Evolutionary conservation across 768 basidiomycete genomes (phyloP), one percentile per base, ranked within the genome.

Genomic region (Clitopilus hobsonii): DNA sequence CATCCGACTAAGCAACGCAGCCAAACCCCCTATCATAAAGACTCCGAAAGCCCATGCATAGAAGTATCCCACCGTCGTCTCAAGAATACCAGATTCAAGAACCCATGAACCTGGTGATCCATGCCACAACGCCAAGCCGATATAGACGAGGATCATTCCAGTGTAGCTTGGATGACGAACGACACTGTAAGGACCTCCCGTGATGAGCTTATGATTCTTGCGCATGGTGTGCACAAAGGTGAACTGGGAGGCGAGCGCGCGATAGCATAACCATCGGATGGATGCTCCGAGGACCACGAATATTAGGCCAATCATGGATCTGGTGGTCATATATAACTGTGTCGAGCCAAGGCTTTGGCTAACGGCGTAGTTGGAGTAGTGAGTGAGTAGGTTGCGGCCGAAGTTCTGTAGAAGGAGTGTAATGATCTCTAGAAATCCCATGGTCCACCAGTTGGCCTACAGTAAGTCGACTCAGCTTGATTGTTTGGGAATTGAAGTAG

Each of bases 241-340:
- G 29, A 28, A 52, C 5, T 26, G 30, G 13, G 7, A 14, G 6
- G 20, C 29, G 25, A 52, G 24, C 27, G 51, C 29, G n/a, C 51
- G 8, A 28, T 28, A 52, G 24, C 51, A 52, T n/a, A n/a, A 52
- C 8, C 65, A 51, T 3, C 73, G 71, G 29, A 75, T 59, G 0
- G 67, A 38, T 0, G 71, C 70, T 1, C 71, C 73, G 1, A 61
- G 26, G n/a, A 71, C 29, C 8, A 63, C 67, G 36, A 77, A 45
- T 13, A 60, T 24, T 32, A 60, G 66, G 1, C 75, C 75, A 20
- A 68, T 28, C 11, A 73, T 20, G 38, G 68, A 70, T 13, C 54
- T 32, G 6, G 67, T 65, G 3, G 67, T 69, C 25, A 73, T 56
- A 7, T 48, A 56, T 11, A 71, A 60, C 11, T 38, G 56, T 10